Evolutionary conservation across 2,329 filamentous ascomycete genomes (phyloP), one percentile per base, ranked within the genome.

Genomic region (Lizonia empirigonia): DNA sequence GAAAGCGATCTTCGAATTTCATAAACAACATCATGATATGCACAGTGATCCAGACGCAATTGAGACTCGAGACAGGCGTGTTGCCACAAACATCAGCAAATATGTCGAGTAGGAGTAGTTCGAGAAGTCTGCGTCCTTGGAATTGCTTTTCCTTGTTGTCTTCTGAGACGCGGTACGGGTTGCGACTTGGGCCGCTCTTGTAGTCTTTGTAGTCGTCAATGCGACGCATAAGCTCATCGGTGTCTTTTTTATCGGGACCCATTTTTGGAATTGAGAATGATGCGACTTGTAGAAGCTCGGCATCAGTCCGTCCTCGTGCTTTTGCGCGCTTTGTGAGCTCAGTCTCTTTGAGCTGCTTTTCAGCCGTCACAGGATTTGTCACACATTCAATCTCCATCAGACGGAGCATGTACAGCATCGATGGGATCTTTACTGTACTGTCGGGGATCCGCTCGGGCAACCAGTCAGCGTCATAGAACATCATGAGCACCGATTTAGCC

Each of bases 391-490:
- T 53, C 6, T 40, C 19, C 5, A 35, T 53, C 32, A 58, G 19
- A 18, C 55, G 52, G 24, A 48, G 22, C 45, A 50, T 40, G 30
- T 44, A 53, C 36, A 58, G 37, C 15, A 44, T 26, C 10, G 55
- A 58, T 18, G 55, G 52, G 8, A 58, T 44, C 20, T 15, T 58
- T 13, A 58, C 22, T 26, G 18, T 45, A 19, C 44, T 55, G 42
- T 60, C 55, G 4, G 57, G 55, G 26, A 60, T 58, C 12, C 37
- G 48, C 29, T 60, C 57, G 10, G 54, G 57, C 13, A 54, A 27
- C 57, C 57, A 58, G 22, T 52, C 44, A 35, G 55, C 55, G 32
- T 60, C 57, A 42, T 53, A 54, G 18, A 55, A 60, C 51, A 46
- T 53, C 48, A 55, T 51, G 27, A 60, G 55, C 26, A 32, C 42